Evolutionary conservation across 2,329 filamentous ascomycete genomes (phyloP).

Genomic region (Calonectria pteridis): DNA sequence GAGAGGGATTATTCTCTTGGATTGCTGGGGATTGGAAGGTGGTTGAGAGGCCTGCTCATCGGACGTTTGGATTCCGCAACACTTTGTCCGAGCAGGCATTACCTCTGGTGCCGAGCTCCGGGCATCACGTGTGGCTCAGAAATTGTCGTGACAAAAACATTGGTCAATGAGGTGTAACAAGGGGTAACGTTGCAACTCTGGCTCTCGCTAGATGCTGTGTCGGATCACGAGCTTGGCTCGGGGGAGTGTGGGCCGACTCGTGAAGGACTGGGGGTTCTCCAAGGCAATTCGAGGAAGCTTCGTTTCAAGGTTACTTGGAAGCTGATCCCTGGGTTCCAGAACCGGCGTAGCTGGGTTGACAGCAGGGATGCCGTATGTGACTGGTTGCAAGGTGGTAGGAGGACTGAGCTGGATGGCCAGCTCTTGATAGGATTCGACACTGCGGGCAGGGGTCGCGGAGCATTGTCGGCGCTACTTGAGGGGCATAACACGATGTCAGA

Average conservation of each 20-base stretch:
- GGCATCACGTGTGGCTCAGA: conserved; percentile 1
- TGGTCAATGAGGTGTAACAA: background rate
- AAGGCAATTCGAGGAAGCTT: conserved; percentile 16
- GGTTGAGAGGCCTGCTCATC: background rate
- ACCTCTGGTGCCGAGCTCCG: background rate
- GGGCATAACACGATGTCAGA: conserved; percentile 1
- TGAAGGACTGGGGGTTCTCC: background rate
- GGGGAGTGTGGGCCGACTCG: conserved; percentile 12
- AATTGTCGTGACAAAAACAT: background rate
- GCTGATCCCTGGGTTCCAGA: conserved; percentile 6
- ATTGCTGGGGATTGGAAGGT: background rate
- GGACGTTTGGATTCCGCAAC: background rate
- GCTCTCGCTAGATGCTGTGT: conserved; percentile 1
- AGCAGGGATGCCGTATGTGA: conserved; percentile 17
- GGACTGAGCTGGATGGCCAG: background rate
- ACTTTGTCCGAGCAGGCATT: background rate
- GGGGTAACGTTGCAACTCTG: conserved; percentile 8
- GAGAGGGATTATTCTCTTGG: conserved; percentile 55
- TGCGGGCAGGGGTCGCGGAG: conserved; percentile 19
- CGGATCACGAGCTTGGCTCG: conserved; percentile 15
- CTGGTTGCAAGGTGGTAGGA: conserved; percentile 17
- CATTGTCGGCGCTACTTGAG: conserved; percentile 32
- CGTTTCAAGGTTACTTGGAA: conserved; percentile 23
- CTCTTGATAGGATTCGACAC: conserved; percentile 6
- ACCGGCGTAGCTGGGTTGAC: conserved; percentile 5